phyloP scores from a whole-genome alignment of 768 basidiomycete genomes.

The Heimioporus sp. region DNA sequence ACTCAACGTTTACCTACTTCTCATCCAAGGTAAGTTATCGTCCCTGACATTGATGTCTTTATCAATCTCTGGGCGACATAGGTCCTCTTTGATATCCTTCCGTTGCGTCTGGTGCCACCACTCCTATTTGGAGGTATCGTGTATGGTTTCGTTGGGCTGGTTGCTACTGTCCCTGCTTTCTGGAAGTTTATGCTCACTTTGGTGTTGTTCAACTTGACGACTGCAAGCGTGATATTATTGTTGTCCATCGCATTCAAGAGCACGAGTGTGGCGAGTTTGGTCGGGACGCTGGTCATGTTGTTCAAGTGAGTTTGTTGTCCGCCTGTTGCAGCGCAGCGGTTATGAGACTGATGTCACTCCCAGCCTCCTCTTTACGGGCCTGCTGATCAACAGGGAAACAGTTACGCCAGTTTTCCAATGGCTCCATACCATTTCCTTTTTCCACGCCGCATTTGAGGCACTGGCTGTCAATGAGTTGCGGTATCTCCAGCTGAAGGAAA shows the following conservation, averaged over 20 bases:
- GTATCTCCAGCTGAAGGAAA: constrained; percentile 89
- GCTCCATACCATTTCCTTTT: constrained; percentile 93
- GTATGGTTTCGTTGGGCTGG: constrained; percentile 92
- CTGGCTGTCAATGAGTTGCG: constrained; percentile 97
- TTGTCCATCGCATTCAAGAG: constrained; percentile 87
- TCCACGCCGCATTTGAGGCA: constrained; percentile 98
- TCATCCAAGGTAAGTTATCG: constrained; percentile 68
- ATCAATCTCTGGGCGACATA: constrained; percentile 24
- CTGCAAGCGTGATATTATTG: constrained; percentile 88
- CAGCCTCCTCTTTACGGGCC: constrained; percentile 92
- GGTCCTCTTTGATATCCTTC: constrained; percentile 96
- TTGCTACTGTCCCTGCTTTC: constrained; percentile 84
- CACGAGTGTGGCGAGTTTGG: constrained; percentile 84
- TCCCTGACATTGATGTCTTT: not conserved
- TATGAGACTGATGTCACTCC: constrained; percentile 1
- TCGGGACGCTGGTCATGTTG: constrained; percentile 95
- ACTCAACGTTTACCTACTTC: constrained; percentile 96
- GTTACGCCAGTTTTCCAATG: constrained; percentile 71
- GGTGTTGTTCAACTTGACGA: constrained; percentile 95
- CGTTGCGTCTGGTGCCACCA: constrained; percentile 91
- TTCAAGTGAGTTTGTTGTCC: constrained; percentile 75
- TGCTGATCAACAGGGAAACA: constrained; percentile 91
- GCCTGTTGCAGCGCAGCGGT: constrained; percentile 1
- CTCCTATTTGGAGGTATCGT: constrained; percentile 95
- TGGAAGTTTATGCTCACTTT: constrained; percentile 99